Evolutionary conservation across 345 rosid species (phyloP).

Genomic region (Lumnitzera racemosa): DNA sequence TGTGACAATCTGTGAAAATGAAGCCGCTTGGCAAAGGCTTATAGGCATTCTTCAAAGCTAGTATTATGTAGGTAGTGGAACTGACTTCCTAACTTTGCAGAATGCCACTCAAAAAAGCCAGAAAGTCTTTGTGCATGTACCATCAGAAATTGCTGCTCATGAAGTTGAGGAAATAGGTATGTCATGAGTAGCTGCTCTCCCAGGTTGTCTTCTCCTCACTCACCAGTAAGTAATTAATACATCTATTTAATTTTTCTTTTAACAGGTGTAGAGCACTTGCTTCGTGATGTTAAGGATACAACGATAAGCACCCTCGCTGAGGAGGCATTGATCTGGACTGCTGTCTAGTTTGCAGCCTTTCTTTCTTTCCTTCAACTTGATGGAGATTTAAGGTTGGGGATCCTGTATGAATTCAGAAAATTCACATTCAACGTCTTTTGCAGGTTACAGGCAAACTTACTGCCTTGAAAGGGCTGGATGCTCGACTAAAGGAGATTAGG

Average conservation of each 20-base stretch:
- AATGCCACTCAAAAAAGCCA: constrained; percentile 90
- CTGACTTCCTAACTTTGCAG: constrained; percentile 17
- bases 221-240: background rate
- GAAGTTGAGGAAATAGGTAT: constrained; percentile 94
- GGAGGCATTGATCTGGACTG: constrained; percentile 33
- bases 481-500: constrained; percentile 54
- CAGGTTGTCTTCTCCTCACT: too few species aligned
- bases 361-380: background rate
- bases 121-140: constrained; percentile 68
- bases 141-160: constrained; percentile 78
- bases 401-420: background rate
- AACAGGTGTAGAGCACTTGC: constrained; percentile 74
- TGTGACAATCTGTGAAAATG: too few species aligned
- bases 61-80: too few species aligned
- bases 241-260: constrained; percentile 5
- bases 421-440: background rate
- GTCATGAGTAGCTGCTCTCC: constrained; percentile 1
- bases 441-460: constrained; percentile 74
- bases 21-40: too few species aligned
- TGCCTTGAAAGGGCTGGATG: constrained; percentile 79
- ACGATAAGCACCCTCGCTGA: constrained; percentile 82
- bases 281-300: constrained; percentile 85
- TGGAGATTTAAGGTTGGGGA: too few species aligned
- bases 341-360: background rate
- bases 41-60: too few species aligned